Base-by-base conservation (phyloP, 192 early-diverging fungal genomes). In the Thoreauomyces humboldtii region DNA sequence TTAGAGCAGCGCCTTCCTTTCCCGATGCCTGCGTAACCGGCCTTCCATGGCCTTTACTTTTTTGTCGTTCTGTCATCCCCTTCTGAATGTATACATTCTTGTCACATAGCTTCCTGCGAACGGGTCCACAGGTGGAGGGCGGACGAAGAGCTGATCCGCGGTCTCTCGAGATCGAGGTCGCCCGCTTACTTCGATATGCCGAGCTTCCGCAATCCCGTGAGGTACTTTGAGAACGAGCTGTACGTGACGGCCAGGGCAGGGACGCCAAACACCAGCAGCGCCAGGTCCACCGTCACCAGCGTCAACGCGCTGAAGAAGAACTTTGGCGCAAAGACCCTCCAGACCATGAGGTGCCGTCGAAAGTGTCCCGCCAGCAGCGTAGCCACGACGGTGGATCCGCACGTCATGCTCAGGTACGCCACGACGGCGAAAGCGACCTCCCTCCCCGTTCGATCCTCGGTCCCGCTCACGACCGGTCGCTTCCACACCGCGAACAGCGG, bases 241-340 rank as follows among this genome's bases (percentile, higher is more conserved):
- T 62, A 52, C 2, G 66, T 25, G 7, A 76, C 6, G 11, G 29
- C 35, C 22, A 77, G 29, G 2, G 57, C 71, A 2, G 32, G 59
- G 9, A 63, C 33, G 2, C 65, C 65, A 54, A 73, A 42, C 31
- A 70, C 33, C 21, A 70, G 4, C 6, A 60, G 63, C n/a, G 65
- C 37, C 17, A 58, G 29, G 38, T 62, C 64, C 36, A 75, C 45
- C 12, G 62, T 4, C 7, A 70, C 33, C 24, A 71, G 14, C 19
- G 19, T 51, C 17, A 67, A 54, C 25, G 68, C 74, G 17, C 34
- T 54, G 25, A 73, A 77, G 73, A 98, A 82, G 61, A 90, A 93
- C 61, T 93, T 79, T 0, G 95, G 94, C 9, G 91, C 92, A 89
- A 93, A 98, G 7, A 96, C 82, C 59, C 92, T 92, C 95, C 94